Evolutionary conservation across 2,329 filamentous ascomycete genomes (phyloP), one percentile per base, ranked within the genome.

Genomic region (Aspergillus fumigatus): DNA sequence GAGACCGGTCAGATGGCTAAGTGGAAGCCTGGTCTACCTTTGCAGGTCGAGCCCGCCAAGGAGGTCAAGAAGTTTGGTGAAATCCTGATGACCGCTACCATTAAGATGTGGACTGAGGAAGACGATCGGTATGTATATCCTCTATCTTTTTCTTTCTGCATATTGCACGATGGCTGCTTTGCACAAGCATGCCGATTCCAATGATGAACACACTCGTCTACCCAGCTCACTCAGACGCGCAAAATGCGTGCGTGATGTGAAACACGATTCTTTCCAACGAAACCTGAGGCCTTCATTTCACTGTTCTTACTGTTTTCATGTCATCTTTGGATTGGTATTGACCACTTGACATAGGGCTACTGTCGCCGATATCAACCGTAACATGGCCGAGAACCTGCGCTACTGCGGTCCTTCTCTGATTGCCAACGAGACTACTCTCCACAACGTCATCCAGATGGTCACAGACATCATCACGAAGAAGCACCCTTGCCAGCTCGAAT

Each of bases 161-260:
- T 59, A 54, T 61, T 66, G 43, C 56, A 61, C 32, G 14, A 35
- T 7, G 32, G 32, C 55, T 52, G 25, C 21, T 23, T 23, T 14
- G 32, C 25, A 25, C 4, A 23, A 27, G 48, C 43, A 48, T 47
- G 48, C 27, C n/a, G 21, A 41, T 58, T 54, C 49, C 41, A 52
- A 87, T 91, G 92, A 97, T 97, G 92, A 96, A 48, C 78, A 81
- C 84, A 57, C 80, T 86, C 90, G 90, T 92, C 71, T 93, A 93
- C 93, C 92, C 92, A 97, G 92, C 92, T 97, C 93, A 97, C 92
- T 96, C 90, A 90, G 89, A 97, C 88, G 87, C 90, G 84, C 79
- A 83, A 79, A 83, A 78, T 78, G 73, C 85, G 89, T 86, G 86
- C 79, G 86, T 96, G 91, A 89, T 91, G 90, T 87, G 87, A 94